Conservation (phyloP, 306 rosid species). For the Senna siamea region DNA sequence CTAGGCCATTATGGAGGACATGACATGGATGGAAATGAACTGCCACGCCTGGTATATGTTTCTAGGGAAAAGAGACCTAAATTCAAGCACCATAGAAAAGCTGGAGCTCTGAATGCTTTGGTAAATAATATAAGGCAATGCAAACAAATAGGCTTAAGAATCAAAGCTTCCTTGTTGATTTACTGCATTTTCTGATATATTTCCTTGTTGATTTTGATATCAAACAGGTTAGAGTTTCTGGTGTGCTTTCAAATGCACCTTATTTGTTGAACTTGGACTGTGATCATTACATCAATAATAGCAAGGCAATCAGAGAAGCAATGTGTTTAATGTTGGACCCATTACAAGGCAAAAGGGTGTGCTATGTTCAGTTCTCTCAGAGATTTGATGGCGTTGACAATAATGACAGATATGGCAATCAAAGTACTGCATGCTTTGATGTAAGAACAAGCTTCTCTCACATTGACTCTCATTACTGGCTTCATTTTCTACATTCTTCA, state of each 20-base stretch:
- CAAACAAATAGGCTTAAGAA: background rate
- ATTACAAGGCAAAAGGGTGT: conserved; percentile 55
- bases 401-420: conserved; percentile 47
- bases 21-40: conserved; percentile 61
- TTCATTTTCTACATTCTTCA: conserved; percentile 19
- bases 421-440: conserved; percentile 57
- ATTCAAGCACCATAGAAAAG: conserved; percentile 66
- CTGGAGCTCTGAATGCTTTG: conserved; percentile 77
- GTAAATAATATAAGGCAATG: conserved; percentile 42
- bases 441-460: conserved; percentile 42
- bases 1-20: conserved; percentile 59
- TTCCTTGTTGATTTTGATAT: conserved; percentile 10
- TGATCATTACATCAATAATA: conserved; percentile 66
- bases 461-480: background rate
- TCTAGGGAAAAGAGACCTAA: conserved; percentile 75
- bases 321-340: conserved; percentile 93
- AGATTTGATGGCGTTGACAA: conserved; percentile 51
- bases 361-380: conserved; percentile 71
- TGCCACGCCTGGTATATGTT: conserved; percentile 70
- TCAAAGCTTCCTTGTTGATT: background rate
- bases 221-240: conserved; percentile 72
- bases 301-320: conserved; percentile 69
- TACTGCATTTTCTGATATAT: conserved; percentile 1
- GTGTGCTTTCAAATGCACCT: conserved; percentile 70
- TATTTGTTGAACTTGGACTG: conserved; percentile 71